Base-by-base conservation (phyloP, 208 protist species). In the Trypanosoma platydactyli region DNA sequence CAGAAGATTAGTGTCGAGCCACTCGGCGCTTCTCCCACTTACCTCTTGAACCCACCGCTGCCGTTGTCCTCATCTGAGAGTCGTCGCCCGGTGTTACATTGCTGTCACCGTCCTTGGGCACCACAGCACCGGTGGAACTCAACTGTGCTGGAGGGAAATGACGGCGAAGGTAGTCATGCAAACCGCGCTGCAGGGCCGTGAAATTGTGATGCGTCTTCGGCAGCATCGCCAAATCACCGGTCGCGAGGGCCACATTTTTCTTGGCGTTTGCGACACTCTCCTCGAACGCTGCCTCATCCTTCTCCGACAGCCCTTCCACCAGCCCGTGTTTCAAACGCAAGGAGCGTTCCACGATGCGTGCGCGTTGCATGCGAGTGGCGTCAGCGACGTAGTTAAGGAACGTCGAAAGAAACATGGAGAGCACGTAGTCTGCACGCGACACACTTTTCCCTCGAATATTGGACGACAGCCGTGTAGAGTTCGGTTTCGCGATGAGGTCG, bases 341-440 rank as follows among this genome's bases (percentile, higher is more conserved):
- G 1, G 86, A 89, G 20, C 87, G 85, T 41, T 90, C 80, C 18
- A 80, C 75, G 64, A 94, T 80, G 25, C 68, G 52, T n/a, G 71
- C 79, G 30, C 88, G 87, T 64, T 94, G 88, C 27, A 64, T 60
- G 29, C 74, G 69, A 3, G 90, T 91, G 18, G 90, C 87, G 48
- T 94, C 88, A n/a, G 83, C 87, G 30, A 96, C 84, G 69, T 94
- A 92, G 73, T 92, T 88, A n/a, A 94, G 60, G 52, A 96, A 92
- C 18, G 61, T 81, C 18, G 88, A 89, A 20, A 93, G 61, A 46
- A 96, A 96, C 33, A 79, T 76, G 16, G 90, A 96, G 42, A 96
- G 82, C 20, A 96, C 88, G 44, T 86, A 84, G 69, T 96, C 90
- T 5, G 85, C 85, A 55, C 87, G 79, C 7, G 87, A 83, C 29